Evolutionary conservation across 2,329 filamentous ascomycete genomes (phyloP), one percentile per base, ranked within the genome.

Genomic region (Beauveria sp.): DNA sequence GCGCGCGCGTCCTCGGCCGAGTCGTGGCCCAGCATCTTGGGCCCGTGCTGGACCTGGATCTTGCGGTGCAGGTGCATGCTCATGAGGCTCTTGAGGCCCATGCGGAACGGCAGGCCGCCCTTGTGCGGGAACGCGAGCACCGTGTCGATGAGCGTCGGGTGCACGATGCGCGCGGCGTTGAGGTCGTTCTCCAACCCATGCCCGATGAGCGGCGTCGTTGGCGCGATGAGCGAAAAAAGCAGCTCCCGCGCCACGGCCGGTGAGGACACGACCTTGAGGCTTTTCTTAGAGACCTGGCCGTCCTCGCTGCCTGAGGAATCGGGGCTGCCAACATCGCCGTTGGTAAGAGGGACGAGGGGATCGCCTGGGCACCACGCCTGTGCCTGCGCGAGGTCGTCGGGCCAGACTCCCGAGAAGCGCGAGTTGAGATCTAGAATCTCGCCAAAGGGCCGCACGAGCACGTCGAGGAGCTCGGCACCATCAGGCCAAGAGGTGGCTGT

Each of bases 141-240:
- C 0, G 92, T 97, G 72, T 97, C 93, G 68, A 97, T 83, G 59
- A 97, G 80, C 0, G 84, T 89, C 0, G 89, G 90, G 68, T 97
- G 94, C 50, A 96, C 86, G 55, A 97, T 82, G 41, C 93, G 88
- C 46, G 88, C 80, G 2, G 88, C 84, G 70, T 96, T 97, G 60
- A 99, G 82, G 69, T 99, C 94, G 70, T 99, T 99, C 69, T 99
- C 94, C 9, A 97, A 84, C 0, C 91, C 92, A 72, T 99, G 94
- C 0, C 94, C 94, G 52, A 99, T 90, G 1, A 99, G 76, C 0
- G 92, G 90, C 0, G 92, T 99, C 0, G 81, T 76, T 0, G 91
- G 89, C 1, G 86, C 82, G 55, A 99, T 81, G 58, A 90, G 80
- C 0, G 83, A 81, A 73, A 96, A 91, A 9, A 99, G 82, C 0